Evolutionary conservation across 441 rosid genomes (phyloP), one percentile per base, ranked within the genome.

Genomic region (Aquilaria agallochum): DNA sequence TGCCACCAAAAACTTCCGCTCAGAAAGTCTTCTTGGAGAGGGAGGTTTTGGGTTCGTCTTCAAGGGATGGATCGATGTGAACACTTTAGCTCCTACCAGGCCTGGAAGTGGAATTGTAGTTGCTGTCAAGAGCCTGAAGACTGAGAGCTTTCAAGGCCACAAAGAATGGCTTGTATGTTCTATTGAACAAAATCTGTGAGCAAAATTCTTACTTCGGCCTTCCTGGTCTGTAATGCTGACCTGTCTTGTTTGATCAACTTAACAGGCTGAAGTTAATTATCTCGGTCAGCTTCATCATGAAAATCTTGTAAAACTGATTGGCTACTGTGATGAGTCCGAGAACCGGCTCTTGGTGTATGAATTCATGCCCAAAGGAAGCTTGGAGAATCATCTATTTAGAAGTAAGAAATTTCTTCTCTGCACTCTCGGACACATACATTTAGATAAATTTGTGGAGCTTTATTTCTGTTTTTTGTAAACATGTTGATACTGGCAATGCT

Each of bases 151-250:
- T 50, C 87, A 86, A 68, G 92, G 92, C 40, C 89, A 86, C 68
- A 83, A 78, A 69, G 83, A 86, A 80, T 86, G 88, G 92, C 77
- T 83, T 79, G 92, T 83, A 85, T 2, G 85, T 55, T 49, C 62
- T 50, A 27, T 33, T 11, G 50, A 13, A 42, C 36, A 4, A 10
- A 32, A 20, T 20, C 10, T 45, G 20, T 36, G 12, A 48, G 12
- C 33, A 47, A 11, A 11, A 11, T 47, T 61, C 36, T 57, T 58
- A 11, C 44, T 55, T 50, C 13, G 45, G 12, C 40, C 32, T 62
- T 65, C 33, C 9, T 5, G 40, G 32, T 48, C 42, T 13, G 27
- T 27, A 50, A 64, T 10, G 7, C 45, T 46, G 32, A 54, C 15
- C 31, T 15, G 50, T 61, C 58, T 31, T 56, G 12, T 68, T 65